These are phyloP conservation scores for Casuarina cunninghamiana DNA, from an alignment of 306 rosid genomes.

Conservation along the genomic window DNA sequence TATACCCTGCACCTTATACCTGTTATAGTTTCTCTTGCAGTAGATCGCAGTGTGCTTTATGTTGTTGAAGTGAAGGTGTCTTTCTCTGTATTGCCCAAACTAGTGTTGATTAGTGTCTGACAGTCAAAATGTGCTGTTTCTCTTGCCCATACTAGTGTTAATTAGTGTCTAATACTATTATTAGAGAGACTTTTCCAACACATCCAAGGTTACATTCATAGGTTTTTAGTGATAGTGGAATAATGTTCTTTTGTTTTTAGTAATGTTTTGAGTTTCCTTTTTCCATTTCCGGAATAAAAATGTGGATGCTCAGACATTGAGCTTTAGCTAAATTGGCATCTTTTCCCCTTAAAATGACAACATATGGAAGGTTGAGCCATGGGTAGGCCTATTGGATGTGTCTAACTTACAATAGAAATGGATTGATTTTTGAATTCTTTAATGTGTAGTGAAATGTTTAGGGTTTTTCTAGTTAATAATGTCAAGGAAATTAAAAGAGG, in stretches of 20 bases:
- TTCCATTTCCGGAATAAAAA: neutral
- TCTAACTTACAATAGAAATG: neutral
- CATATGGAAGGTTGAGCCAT: neutral
- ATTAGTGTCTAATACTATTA: neutral
- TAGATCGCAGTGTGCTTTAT: neutral
- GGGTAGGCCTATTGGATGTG: neutral
- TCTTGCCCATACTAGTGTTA: neutral
- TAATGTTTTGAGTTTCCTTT: neutral
- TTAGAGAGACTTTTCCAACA: neutral
- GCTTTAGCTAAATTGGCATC: neutral
- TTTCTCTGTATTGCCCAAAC: neutral
- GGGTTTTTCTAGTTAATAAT: neutral
- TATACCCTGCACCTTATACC: too few relatives aligned
- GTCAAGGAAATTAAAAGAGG: neutral
- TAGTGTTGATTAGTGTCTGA: neutral
- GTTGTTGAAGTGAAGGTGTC: constrained; percentile 1
- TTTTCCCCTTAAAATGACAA: neutral
- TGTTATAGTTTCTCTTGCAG: too few relatives aligned
- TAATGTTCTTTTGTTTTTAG: neutral
- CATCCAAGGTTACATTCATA: neutral
- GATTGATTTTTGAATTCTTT: neutral
- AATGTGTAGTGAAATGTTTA: neutral
- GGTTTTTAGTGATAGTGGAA: neutral
- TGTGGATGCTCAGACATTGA: neutral
- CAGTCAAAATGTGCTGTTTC: too few relatives aligned